A percentile compares a stretch with the other conserved stretches of the same genome.
Conservation (phyloP, 2,329 filamentous ascomycete genomes). For the Aspergillus alliaceus region DNA sequence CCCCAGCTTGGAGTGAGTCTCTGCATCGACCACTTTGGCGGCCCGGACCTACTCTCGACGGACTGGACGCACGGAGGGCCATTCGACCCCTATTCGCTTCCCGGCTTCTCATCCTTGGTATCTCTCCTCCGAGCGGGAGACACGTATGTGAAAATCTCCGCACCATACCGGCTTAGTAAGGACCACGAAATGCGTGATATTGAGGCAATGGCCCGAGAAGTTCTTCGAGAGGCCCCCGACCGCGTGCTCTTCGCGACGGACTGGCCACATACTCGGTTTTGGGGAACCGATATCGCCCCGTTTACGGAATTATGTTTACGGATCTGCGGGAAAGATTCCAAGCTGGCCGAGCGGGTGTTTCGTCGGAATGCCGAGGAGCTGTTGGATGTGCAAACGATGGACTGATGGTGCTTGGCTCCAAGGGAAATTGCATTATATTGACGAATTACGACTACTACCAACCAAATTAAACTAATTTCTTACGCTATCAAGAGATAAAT, state of each 20-base stretch:
- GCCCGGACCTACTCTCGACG: slow-evolving; percentile 40
- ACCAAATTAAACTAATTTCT: background rate
- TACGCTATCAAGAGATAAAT: background rate
- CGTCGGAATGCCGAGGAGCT: slow-evolving; percentile 57
- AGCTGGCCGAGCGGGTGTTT: slow-evolving; percentile 53
- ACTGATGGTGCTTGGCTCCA: background rate
- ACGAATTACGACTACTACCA: background rate
- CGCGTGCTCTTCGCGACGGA: slow-evolving; percentile 61
- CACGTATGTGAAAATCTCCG: slow-evolving; percentile 61
- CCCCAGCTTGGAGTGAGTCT: slow-evolving; percentile 52
- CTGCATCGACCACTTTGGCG: slow-evolving; percentile 62
- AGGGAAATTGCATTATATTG: background rate
- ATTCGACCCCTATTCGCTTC: slow-evolving; percentile 47
- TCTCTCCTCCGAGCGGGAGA: slow-evolving; percentile 48
- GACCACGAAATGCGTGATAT: slow-evolving; percentile 47
- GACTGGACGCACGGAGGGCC: slow-evolving; percentile 11
- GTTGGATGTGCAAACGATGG: slow-evolving; percentile 20
- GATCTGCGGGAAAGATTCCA: slow-evolving; percentile 51
- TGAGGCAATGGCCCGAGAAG: slow-evolving; percentile 50
- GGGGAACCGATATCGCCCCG: slow-evolving; percentile 55
- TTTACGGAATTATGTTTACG: slow-evolving; percentile 56
- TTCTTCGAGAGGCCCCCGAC: slow-evolving; percentile 47
- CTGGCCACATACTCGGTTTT: slow-evolving; percentile 65
- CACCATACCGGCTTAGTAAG: slow-evolving; percentile 56
- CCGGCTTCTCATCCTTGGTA: slow-evolving; percentile 52